Evolutionary conservation across 129 eudicot species (phyloP).

Genomic region (Lactuca sativa): DNA sequence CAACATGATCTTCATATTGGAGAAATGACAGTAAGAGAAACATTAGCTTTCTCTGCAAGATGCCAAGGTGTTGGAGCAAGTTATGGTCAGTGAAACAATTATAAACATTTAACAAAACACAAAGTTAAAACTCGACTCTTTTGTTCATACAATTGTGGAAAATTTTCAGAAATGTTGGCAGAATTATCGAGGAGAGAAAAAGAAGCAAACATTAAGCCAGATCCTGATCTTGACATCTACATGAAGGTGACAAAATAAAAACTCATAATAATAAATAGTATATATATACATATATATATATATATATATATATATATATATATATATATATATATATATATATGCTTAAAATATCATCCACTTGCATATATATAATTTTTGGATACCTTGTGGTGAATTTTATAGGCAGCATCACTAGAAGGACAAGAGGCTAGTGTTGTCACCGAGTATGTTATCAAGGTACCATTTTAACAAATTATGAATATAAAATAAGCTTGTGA

Average conservation of each 20-base stretch:
- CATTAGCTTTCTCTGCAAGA: constrained; percentile 70
- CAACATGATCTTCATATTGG: constrained; percentile 73
- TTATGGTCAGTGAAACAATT: constrained; percentile 49
- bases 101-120: constrained; percentile 6
- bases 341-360: not conserved
- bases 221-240: constrained; percentile 68
- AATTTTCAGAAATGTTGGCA: constrained; percentile 52
- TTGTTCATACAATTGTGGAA: not conserved
- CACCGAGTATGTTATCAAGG: constrained; percentile 69
- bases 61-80: constrained; percentile 79
- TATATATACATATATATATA: too few species aligned
- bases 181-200: constrained; percentile 75
- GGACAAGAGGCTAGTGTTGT: constrained; percentile 68
- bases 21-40: constrained; percentile 78
- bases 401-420: constrained; percentile 68
- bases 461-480: constrained; percentile 28
- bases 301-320: too few species aligned
- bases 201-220: constrained; percentile 65
- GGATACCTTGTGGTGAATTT: not conserved
- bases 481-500: constrained; percentile 15
- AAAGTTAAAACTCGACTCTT: not conserved
- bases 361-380: not conserved
- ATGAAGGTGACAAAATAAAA: constrained; percentile 49
- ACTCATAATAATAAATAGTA: not conserved
- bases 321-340: too few species aligned